These are phyloP conservation scores for Boletus vermiculosoides DNA, from an alignment of 768 basidiomycete genomes.

Conservation along the genomic window DNA sequence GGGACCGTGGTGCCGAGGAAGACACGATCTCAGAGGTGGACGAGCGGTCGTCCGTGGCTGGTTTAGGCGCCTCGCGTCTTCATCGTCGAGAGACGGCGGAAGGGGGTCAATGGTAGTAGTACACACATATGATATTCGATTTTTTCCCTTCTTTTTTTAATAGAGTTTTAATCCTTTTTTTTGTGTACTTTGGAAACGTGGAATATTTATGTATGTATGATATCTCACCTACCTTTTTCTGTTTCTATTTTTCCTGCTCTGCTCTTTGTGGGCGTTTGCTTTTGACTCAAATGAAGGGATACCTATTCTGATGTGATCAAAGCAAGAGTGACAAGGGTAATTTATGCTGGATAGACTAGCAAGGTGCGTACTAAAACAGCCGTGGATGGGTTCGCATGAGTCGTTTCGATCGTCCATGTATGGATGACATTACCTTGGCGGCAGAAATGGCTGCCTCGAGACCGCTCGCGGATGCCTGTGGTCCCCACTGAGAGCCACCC, in stretches of 20 bases:
- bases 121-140: slow-evolving; percentile 19
- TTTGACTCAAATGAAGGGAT: slow-evolving; percentile 12
- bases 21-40: slow-evolving; percentile 51
- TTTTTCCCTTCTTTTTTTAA: slow-evolving; percentile 8
- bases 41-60: slow-evolving; percentile 34
- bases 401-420: not conserved
- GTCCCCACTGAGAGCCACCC: slow-evolving; percentile 30
- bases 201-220: slow-evolving; percentile 36
- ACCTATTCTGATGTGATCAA: not conserved
- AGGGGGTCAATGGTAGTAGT: slow-evolving; percentile 26
- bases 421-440: slow-evolving; percentile 21
- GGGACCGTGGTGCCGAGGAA: slow-evolving; percentile 39
- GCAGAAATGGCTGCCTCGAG: slow-evolving; percentile 31
- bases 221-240: slow-evolving; percentile 26
- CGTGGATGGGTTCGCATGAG: not conserved
- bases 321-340: not conserved
- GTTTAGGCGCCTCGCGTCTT: slow-evolving; percentile 27
- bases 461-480: slow-evolving; percentile 31
- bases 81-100: slow-evolving; percentile 49
- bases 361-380: slow-evolving; percentile 19
- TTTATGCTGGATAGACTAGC: not conserved
- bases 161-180: slow-evolving; percentile 6
- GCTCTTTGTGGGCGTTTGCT: slow-evolving; percentile 6
- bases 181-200: not conserved
- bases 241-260: not conserved